Base-by-base conservation (phyloP, 1,139 yeast species). In the Pichia norvegensis region DNA sequence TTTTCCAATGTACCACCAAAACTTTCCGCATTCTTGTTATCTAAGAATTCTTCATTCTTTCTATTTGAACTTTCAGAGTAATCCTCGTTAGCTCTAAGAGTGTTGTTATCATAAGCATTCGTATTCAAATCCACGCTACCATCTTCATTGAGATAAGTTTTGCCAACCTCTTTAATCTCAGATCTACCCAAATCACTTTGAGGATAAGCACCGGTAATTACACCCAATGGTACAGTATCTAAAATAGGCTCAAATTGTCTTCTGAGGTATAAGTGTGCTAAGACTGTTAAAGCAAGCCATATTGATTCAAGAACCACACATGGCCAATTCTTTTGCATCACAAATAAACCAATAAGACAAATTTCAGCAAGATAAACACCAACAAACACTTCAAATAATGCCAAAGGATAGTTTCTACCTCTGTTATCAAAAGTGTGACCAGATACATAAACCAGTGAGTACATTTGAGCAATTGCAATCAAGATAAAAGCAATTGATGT, bases 291-390 rank as follows among this genome's bases (percentile, higher is more conserved):
- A 16, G 70, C 77, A 16, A 87, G 58, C 46, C 81, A 69, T 47
- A 86, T 72, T 9, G 77, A 82, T 64, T 85, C 87, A 45, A 92
- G 67, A 16, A 77, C 90, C 53, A 90, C 75, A 41, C 95, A 95
- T 36, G 95, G 97, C 96, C 96, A 90, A 47, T 95, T 85, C 72
- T 87, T 86, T 53, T 95, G 94, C 58, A 88, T 87, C 25, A 80
- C 86, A 62, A 88, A 87, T 52, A 92, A 70, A 47, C 95, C 97
- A 53, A 90, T 67, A 60, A 92, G 61, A 68, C 95, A 86, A 29
- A 88, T 65, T 65, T 92, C 92, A 20, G 94, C 95, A 54, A 92
- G 66, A 64, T 92, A 92, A 40, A 92, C 66, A 47, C 97, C 97
- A 37, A 85, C 81, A 60, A 92, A 79, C 0, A 92, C 81, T 67